These are phyloP conservation scores for Phytophthora capsici DNA, from an alignment of 352 stramenopile genomes.

Conservation along the genomic window DNA sequence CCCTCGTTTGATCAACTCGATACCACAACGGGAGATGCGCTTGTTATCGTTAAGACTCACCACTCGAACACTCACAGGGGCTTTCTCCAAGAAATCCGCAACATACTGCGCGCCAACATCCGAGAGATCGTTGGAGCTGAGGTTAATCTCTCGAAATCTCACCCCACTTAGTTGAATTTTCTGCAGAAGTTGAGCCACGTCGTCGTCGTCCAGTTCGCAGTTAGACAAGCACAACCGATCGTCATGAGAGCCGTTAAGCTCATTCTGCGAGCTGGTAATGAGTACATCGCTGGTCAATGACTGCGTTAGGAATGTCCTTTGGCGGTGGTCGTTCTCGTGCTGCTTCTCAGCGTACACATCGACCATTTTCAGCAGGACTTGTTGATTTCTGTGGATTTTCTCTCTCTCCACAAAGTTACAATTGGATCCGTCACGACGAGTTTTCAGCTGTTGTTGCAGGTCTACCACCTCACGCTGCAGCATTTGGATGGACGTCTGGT, in stretches of 20 bases:
- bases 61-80: constrained; percentile 20
- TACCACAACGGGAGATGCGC: constrained; percentile 39
- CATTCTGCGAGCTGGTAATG: constrained; percentile 23
- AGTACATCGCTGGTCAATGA: constrained; percentile 48
- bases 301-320: constrained; percentile 63
- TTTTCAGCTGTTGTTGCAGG: constrained; percentile 37
- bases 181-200: constrained; percentile 46
- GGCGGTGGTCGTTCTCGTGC: constrained; percentile 27
- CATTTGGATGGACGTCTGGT: constrained; percentile 43
- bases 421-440: constrained; percentile 1
- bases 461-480: constrained; percentile 47
- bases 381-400: constrained; percentile 14
- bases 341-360: constrained; percentile 45
- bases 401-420: not conserved
- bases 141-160: constrained; percentile 40
- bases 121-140: constrained; percentile 47
- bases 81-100: constrained; percentile 52
- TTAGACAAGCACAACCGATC: constrained; percentile 33
- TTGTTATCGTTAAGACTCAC: constrained; percentile 44
- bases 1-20: constrained; percentile 37
- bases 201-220: constrained; percentile 44
- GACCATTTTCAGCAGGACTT: constrained; percentile 54
- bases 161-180: constrained; percentile 49
- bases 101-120: constrained; percentile 49
- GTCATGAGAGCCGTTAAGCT: not conserved